Percentiles rank a stretch among this genome's conserved stretches.
Evolutionary conservation across 2,329 filamentous ascomycete species (phyloP).

Genomic region (Xylaria sp.): DNA sequence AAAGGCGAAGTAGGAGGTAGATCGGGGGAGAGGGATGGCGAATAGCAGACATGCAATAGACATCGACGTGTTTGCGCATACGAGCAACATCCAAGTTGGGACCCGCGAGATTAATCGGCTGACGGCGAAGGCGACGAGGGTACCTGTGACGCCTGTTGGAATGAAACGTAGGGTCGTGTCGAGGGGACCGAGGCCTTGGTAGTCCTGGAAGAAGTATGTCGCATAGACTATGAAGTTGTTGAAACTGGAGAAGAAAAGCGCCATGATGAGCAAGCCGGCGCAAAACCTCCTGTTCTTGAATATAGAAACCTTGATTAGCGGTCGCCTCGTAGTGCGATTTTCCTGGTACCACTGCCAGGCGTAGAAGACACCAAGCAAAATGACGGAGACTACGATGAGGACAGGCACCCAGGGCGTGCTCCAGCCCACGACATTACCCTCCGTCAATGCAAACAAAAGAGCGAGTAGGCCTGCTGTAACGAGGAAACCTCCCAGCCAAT

Average conservation of each 20-base stretch:
- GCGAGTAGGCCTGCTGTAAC: slow-evolving; percentile 71
- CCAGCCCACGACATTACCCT: slow-evolving; percentile 78
- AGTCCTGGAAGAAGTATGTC: slow-evolving; percentile 78
- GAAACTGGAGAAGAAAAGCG: slow-evolving; percentile 73
- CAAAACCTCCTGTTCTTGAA: slow-evolving; percentile 70
- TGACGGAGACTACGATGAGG: slow-evolving; percentile 67
- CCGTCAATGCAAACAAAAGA: slow-evolving; percentile 73
- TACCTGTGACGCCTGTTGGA: slow-evolving; percentile 70
- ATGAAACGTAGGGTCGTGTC: slow-evolving; percentile 76
- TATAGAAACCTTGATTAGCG: slow-evolving; percentile 74
- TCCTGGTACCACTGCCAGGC: slow-evolving; percentile 72
- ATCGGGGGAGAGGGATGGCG: slow-evolving; percentile 69
- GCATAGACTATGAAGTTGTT: slow-evolving; percentile 75
- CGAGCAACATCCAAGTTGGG: slow-evolving; percentile 67
- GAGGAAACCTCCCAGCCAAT: slow-evolving; percentile 74
- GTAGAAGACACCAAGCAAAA: slow-evolving; percentile 67
- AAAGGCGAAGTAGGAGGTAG: slow-evolving; percentile 74
- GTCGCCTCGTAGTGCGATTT: slow-evolving; percentile 59
- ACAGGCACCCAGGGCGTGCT: slow-evolving; percentile 69
- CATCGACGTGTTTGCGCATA: slow-evolving; percentile 67
- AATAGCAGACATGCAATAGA: slow-evolving; percentile 69
- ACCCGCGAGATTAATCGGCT: slow-evolving; percentile 68
- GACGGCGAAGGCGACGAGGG: slow-evolving; percentile 66
- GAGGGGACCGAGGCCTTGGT: slow-evolving; percentile 69
- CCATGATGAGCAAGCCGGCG: slow-evolving; percentile 73